phyloP scores from a whole-genome alignment of 371 early-diverging fungal genomes.

The Mucor indicus region DNA sequence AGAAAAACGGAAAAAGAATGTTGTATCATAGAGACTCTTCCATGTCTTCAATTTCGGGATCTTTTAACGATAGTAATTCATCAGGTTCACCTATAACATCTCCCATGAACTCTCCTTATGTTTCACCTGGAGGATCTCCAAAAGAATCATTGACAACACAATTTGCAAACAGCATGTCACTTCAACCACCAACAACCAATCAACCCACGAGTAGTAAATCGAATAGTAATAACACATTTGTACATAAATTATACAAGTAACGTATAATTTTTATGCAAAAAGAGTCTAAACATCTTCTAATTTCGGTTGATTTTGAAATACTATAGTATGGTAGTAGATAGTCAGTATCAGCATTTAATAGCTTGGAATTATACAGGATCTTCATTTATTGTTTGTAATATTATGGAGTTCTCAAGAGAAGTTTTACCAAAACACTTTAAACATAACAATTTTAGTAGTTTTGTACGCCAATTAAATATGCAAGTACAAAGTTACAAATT shows the following conservation, averaged over 20 bases:
- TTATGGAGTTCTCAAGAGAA: conserved; percentile 83
- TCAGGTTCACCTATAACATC: conserved; percentile 22
- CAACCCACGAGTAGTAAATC: not conserved
- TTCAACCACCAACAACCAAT: conserved; percentile 12
- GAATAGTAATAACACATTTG: conserved; percentile 26
- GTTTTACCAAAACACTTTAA: conserved; percentile 84
- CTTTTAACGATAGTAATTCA: conserved; percentile 19
- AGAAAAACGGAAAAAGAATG: not conserved
- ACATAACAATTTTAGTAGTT: conserved; percentile 82
- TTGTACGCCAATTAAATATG: conserved; percentile 89
- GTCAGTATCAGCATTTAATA: conserved; percentile 75
- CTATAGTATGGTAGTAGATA: conserved; percentile 76
- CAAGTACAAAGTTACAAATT: conserved; percentile 35
- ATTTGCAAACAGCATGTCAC: conserved; percentile 10
- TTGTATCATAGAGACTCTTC: conserved; percentile 18
- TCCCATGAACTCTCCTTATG: conserved; percentile 23
- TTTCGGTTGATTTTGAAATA: conserved; percentile 1
- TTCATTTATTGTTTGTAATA: conserved; percentile 90
- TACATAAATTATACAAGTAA: conserved; percentile 46
- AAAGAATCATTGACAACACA: conserved; percentile 15
- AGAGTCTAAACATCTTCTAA: not conserved
- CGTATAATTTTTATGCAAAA: not conserved
- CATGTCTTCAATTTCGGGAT: conserved; percentile 17
- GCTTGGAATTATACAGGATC: conserved; percentile 81
- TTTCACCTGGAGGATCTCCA: conserved; percentile 26